Evolutionary conservation across 495 filamentous ascomycete species (phyloP).

Genomic region (Podospora didyma): DNA sequence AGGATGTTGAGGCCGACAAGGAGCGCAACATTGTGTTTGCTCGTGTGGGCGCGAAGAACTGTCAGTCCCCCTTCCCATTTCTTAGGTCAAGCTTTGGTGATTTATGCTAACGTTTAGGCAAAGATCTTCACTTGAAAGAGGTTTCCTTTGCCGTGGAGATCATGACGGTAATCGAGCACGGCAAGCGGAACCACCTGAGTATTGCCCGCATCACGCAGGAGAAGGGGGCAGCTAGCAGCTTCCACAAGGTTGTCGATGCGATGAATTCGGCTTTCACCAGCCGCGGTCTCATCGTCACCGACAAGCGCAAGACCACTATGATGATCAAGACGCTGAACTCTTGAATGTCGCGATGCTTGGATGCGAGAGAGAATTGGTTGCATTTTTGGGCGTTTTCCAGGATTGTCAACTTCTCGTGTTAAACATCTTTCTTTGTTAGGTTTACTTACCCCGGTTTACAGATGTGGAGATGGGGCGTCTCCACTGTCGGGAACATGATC

Average conservation of each 20-base stretch:
- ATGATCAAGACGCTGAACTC: slow-evolving; percentile 60
- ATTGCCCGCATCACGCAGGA: slow-evolving; percentile 85
- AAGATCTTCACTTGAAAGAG: slow-evolving; percentile 70
- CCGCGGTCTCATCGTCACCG: slow-evolving; percentile 62
- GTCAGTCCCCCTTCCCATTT: slow-evolving; percentile 48
- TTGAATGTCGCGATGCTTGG: slow-evolving; percentile 13
- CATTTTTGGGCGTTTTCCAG: too few relatives aligned
- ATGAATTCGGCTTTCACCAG: slow-evolving; percentile 57
- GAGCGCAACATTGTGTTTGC: slow-evolving; percentile 69
- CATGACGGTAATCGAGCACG: slow-evolving; percentile 79
- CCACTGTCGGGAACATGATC: too few relatives aligned
- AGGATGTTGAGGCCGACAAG: slow-evolving; percentile 70
- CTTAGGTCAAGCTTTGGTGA: neutral
- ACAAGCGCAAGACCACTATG: slow-evolving; percentile 61
- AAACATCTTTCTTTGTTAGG: neutral
- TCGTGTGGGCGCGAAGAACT: slow-evolving; percentile 66
- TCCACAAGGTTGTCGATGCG: slow-evolving; percentile 75
- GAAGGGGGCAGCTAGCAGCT: slow-evolving; percentile 78
- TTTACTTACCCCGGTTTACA: neutral
- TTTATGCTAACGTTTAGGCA: slow-evolving; percentile 19
- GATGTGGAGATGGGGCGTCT: too few relatives aligned
- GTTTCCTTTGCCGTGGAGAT: slow-evolving; percentile 79
- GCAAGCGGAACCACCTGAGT: slow-evolving; percentile 60
- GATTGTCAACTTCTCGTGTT: too few relatives aligned
- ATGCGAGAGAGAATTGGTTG: too few relatives aligned